phyloP scores from a whole-genome alignment of 306 rosid species.

The Quercus berberidifolia region DNA sequence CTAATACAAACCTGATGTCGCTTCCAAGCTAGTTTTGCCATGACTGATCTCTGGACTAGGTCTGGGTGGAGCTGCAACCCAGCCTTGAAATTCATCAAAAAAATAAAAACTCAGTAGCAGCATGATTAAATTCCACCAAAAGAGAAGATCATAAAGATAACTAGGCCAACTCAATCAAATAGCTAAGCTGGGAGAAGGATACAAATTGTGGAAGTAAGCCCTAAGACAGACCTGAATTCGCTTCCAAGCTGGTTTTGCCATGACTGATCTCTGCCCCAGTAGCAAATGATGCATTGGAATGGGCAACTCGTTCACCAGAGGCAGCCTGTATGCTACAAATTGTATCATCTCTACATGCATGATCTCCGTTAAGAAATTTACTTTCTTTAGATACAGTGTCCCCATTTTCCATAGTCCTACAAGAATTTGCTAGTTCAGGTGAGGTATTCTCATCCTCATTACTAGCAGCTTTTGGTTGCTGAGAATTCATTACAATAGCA shows the following conservation, averaged over 20 bases:
- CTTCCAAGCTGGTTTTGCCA: constrained; percentile 51
- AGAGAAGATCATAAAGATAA: constrained; percentile 11
- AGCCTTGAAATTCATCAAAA: constrained; percentile 36
- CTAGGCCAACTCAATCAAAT: constrained; percentile 1
- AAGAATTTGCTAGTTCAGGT: constrained; percentile 45
- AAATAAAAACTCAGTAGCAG: constrained; percentile 14
- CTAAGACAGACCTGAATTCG: constrained; percentile 54
- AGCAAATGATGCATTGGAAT: constrained; percentile 32
- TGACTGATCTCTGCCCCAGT: constrained; percentile 48
- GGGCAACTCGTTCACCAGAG: constrained; percentile 47
- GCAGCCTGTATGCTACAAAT: constrained; percentile 30
- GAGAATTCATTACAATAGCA: constrained; percentile 34
- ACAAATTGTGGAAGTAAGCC: not conserved
- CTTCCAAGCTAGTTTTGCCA: constrained; percentile 52
- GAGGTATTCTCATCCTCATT: constrained; percentile 49
- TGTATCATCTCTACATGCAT: constrained; percentile 39
- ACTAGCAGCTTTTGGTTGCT: constrained; percentile 45
- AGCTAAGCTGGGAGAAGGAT: constrained; percentile 7
- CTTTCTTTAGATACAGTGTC: constrained; percentile 46
- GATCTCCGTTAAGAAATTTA: constrained; percentile 41
- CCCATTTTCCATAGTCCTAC: constrained; percentile 37
- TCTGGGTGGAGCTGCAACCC: constrained; percentile 35
- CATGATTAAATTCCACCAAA: constrained; percentile 10
- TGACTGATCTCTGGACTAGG: constrained; percentile 37
- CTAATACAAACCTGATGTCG: constrained; percentile 54